These are phyloP conservation scores for Anthracocystis panici-leucophaei DNA, from an alignment of 1,284 basidiomycete species.

Conservation along the genomic window DNA sequence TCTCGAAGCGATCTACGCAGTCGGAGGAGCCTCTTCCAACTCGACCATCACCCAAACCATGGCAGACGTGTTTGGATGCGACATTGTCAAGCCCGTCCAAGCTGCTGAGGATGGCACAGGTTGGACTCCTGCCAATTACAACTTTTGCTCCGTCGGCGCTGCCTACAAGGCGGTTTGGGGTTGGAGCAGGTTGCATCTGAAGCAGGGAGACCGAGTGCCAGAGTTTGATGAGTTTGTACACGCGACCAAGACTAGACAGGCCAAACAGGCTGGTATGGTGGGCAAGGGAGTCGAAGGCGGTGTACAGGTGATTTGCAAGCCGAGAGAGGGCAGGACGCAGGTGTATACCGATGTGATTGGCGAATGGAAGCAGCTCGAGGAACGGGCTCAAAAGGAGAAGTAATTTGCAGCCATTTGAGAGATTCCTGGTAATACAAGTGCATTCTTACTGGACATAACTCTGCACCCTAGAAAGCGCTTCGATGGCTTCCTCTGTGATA, in stretches of 20 bases:
- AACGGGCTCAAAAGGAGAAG: conserved; percentile 23
- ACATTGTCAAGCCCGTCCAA: conserved; percentile 57
- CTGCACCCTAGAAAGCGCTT: conserved; percentile 28
- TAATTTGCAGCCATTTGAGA: not conserved
- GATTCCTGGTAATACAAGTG: not conserved
- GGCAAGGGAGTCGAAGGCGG: conserved; percentile 28
- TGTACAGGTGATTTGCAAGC: conserved; percentile 41
- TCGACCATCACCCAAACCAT: conserved; percentile 79
- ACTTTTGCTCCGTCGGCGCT: conserved; percentile 66
- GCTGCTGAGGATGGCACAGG: conserved; percentile 33
- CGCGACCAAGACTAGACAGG: conserved; percentile 29
- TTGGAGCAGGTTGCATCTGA: conserved; percentile 32
- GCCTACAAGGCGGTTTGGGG: conserved; percentile 67
- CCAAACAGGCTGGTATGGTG: conserved; percentile 12
- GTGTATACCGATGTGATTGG: conserved; percentile 35
- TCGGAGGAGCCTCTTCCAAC: conserved; percentile 84
- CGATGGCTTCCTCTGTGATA: conserved; percentile 43
- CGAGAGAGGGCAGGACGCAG: conserved; percentile 22
- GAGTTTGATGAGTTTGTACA: conserved; percentile 55
- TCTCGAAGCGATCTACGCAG: conserved; percentile 79
- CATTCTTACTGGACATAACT: conserved; percentile 18
- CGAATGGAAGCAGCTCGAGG: conserved; percentile 48
- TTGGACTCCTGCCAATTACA: conserved; percentile 53
- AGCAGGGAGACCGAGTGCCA: conserved; percentile 3
- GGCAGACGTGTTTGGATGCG: conserved; percentile 79